phyloP scores from a whole-genome alignment of 805 yeast species.

The Saturnispora kantuleensis region DNA sequence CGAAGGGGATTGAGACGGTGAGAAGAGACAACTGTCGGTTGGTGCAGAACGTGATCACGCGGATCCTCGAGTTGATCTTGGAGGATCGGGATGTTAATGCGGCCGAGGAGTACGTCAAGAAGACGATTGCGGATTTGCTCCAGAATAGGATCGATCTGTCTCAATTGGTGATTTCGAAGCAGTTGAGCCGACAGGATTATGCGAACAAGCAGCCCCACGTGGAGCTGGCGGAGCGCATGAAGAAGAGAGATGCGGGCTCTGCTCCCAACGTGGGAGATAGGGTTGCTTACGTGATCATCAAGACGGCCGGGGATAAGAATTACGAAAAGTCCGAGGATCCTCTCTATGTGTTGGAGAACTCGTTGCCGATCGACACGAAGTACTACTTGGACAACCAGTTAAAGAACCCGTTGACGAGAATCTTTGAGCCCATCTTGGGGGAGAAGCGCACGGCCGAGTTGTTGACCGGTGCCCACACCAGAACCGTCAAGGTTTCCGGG shows the following conservation, averaged over 20 bases:
- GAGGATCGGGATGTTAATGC: slow-evolving; percentile 80
- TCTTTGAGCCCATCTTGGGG: slow-evolving; percentile 91
- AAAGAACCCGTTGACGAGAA: slow-evolving; percentile 84
- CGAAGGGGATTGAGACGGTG: slow-evolving; percentile 97
- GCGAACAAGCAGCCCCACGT: slow-evolving; percentile 97
- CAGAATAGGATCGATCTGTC: slow-evolving; percentile 91
- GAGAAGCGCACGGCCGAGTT: slow-evolving; percentile 72
- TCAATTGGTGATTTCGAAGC: slow-evolving; percentile 87
- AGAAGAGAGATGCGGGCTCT: slow-evolving; percentile 91
- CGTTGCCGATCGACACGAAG: slow-evolving; percentile 87
- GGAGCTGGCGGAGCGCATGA: slow-evolving; percentile 91
- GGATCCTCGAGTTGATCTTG: slow-evolving; percentile 72
- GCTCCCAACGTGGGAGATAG: slow-evolving; percentile 97
- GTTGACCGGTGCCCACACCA: slow-evolving; percentile 74
- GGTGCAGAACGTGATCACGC: slow-evolving; percentile 90
- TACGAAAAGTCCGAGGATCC: slow-evolving; percentile 98
- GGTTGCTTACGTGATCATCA: slow-evolving; percentile 90
- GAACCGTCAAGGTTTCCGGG: slow-evolving; percentile 62
- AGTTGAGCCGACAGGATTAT: slow-evolving; percentile 79
- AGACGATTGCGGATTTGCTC: slow-evolving; percentile 77
- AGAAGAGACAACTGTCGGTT: slow-evolving; percentile 94
- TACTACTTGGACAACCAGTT: slow-evolving; percentile 89
- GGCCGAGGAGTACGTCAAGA: slow-evolving; percentile 78
- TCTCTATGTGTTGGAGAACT: slow-evolving; percentile 80
- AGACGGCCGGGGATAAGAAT: slow-evolving; percentile 70